phyloP scores from a whole-genome alignment of 148 eudicot species.

The Oxyria digyna region DNA sequence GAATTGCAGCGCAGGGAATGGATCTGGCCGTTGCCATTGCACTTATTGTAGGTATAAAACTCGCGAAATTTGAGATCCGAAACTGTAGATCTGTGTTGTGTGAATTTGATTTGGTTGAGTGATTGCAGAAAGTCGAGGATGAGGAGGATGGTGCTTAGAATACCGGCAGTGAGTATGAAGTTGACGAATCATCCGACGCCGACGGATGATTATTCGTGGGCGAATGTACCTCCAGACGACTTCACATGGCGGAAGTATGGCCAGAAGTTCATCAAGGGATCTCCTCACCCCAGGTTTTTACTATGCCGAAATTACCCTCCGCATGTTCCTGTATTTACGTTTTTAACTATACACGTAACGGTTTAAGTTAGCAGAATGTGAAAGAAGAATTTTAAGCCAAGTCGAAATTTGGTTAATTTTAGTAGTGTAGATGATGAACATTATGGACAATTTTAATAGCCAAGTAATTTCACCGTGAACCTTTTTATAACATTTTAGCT shows the following conservation, averaged over 20 bases:
- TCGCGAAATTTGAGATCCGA: background rate
- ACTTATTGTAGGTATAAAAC: constrained; percentile 40
- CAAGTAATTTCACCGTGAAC: too few species aligned
- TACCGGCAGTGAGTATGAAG: constrained; percentile 51
- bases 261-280: constrained; percentile 34
- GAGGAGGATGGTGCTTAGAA: constrained; percentile 39
- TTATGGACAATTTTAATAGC: too few species aligned
- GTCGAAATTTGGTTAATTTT: too few species aligned
- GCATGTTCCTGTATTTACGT: background rate
- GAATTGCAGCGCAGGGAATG: constrained; percentile 20
- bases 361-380: too few species aligned
- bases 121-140: constrained; percentile 41
- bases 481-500: too few species aligned
- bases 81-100: background rate
- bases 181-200: constrained; percentile 22
- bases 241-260: constrained; percentile 73
- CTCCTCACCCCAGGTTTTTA: constrained; percentile 54
- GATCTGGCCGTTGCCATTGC: constrained; percentile 45
- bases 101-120: background rate
- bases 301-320: background rate
- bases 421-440: too few species aligned
- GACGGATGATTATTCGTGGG: constrained; percentile 6
- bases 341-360: too few species aligned
- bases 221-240: constrained; percentile 51
- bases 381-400: too few species aligned